phyloP scores from a whole-genome alignment of 352 stramenopile species.

The Globisporangium mamillatum region DNA sequence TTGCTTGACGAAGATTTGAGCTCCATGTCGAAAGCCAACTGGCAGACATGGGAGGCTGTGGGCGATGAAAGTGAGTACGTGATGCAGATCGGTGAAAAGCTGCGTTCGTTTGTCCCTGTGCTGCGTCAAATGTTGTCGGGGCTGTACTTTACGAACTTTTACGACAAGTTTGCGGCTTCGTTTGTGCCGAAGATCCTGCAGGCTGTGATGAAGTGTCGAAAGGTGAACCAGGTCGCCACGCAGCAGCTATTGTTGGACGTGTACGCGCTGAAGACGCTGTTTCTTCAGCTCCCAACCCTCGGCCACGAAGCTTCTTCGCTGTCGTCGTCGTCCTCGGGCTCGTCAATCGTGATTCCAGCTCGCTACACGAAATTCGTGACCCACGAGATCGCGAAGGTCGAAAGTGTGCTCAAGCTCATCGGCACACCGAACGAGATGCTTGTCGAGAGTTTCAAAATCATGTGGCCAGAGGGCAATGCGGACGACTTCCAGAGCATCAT shows the following conservation, averaged over 20 bases:
- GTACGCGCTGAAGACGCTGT: constrained; percentile 96
- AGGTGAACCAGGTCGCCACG: constrained; percentile 95
- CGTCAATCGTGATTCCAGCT: constrained; percentile 64
- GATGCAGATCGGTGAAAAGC: constrained; percentile 89
- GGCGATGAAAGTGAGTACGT: constrained; percentile 97
- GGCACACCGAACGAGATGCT: constrained; percentile 94
- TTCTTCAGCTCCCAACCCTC: constrained; percentile 93
- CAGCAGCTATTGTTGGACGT: constrained; percentile 98
- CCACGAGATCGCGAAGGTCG: constrained; percentile 94
- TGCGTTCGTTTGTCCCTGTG: constrained; percentile 90
- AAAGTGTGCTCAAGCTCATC: constrained; percentile 97
- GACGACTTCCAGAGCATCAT: constrained; percentile 94
- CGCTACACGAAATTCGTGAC: constrained; percentile 98
- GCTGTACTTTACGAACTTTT: constrained; percentile 98
- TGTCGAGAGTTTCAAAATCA: constrained; percentile 96
- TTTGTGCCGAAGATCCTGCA: constrained; percentile 92
- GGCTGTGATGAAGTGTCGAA: constrained; percentile 87
- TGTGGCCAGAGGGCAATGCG: constrained; percentile 92
- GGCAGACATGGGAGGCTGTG: constrained; percentile 92
- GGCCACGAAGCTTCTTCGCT: constrained; percentile 44
- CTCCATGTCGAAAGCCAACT: constrained; percentile 92
- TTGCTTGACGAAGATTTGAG: constrained; percentile 89
- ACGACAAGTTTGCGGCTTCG: constrained; percentile 94
- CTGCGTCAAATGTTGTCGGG: constrained; percentile 88
- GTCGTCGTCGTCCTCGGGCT: constrained; percentile 36